A percentile compares a stretch with the other conserved stretches of the same genome.
Conservation (phyloP, 106 monocot species). For the Alisma plantagoaquatica region DNA sequence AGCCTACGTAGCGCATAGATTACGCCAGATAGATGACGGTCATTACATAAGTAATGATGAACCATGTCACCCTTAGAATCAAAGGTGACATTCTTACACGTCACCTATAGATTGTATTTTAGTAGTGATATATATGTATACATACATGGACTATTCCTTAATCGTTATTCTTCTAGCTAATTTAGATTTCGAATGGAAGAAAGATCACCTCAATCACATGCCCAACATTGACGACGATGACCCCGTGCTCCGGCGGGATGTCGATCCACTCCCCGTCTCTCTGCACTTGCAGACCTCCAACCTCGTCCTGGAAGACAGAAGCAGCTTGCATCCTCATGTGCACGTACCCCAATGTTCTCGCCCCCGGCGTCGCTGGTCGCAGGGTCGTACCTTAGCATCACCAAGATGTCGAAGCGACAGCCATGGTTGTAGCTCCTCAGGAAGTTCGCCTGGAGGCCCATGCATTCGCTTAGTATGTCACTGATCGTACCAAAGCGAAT, state of each 20-base stretch:
- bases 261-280: conserved; percentile 35
- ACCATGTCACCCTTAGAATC: too few relatives aligned
- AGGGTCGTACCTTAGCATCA: conserved; percentile 29
- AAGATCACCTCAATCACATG: conserved; percentile 52
- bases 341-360: conserved; percentile 24
- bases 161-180: too few relatives aligned
- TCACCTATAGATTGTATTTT: too few relatives aligned
- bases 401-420: conserved; percentile 25
- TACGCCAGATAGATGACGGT: too few relatives aligned
- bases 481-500: conserved; percentile 15
- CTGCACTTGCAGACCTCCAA: conserved; percentile 38
- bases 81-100: too few relatives aligned
- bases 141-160: too few relatives aligned
- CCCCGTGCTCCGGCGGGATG: conserved; percentile 15
- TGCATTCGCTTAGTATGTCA: conserved; percentile 28
- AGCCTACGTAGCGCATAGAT: too few relatives aligned
- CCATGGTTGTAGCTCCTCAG: conserved; percentile 28
- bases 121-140: too few relatives aligned
- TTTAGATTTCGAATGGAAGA: too few relatives aligned
- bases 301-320: conserved; percentile 36
- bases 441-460: conserved; percentile 39
- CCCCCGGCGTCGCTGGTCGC: conserved; percentile 1
- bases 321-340: conserved; percentile 36
- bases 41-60: too few relatives aligned
- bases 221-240: conserved; percentile 41